Percentiles rank a stretch among this genome's conserved stretches.
Conservation (phyloP, 2,329 filamentous ascomycete genomes). For the Penicillium sp. region DNA sequence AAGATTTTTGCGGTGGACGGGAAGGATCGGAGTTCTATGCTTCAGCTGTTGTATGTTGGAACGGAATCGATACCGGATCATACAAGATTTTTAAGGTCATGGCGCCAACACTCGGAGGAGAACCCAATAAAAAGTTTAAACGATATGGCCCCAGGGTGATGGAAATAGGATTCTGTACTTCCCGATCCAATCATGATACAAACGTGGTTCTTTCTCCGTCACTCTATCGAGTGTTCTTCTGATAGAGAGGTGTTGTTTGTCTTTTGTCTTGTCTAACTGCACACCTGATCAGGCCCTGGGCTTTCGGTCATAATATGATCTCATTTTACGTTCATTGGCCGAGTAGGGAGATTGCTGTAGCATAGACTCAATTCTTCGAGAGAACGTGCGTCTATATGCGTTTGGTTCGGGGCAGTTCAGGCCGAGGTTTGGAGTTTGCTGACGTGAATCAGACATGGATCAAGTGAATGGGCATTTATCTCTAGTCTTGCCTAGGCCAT, state of each 20-base stretch:
- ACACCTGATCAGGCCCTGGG: background rate
- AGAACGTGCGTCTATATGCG: no score
- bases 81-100: slow-evolving; percentile 30
- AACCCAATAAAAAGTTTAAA: slow-evolving; percentile 32
- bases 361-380: no score
- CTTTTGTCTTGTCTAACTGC: slow-evolving; percentile 2
- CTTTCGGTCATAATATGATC: slow-evolving; percentile 5
- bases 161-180: slow-evolving; percentile 26
- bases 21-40: slow-evolving; percentile 38
- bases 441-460: no score
- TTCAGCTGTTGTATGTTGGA: slow-evolving; percentile 27
- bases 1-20: slow-evolving; percentile 29
- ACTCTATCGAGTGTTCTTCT: slow-evolving; percentile 7
- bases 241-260: slow-evolving; percentile 2
- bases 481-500: background rate
- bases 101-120: slow-evolving; percentile 26
- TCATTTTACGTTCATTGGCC: background rate
- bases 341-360: background rate
- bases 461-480: no score
- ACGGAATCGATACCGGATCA: slow-evolving; percentile 30
- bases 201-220: slow-evolving; percentile 25
- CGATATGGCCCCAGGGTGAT: slow-evolving; percentile 24
- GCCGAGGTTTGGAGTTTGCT: background rate
- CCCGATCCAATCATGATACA: slow-evolving; percentile 28
- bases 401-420: no score